Evolutionary conservation across 129 eudicot genomes (phyloP), one percentile per base, ranked within the genome.

Genomic region (Calendula officinalis): DNA sequence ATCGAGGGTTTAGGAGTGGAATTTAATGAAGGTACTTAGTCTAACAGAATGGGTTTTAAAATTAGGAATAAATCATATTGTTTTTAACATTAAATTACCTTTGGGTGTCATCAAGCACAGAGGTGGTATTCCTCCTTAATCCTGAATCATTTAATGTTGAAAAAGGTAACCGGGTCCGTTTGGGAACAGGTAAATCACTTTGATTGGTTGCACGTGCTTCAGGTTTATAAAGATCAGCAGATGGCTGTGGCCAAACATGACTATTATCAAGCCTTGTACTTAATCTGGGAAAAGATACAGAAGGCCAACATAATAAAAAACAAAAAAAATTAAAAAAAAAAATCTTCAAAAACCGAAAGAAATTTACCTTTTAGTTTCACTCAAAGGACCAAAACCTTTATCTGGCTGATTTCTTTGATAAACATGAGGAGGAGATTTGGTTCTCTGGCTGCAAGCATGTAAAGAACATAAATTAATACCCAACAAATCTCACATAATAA

Each of bases 121-220:
- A 33, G 22, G 48, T 61, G 63, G 62, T 40, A 35, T 73, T 75
- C n/a, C 75, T 80, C 60, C 36, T 74, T 62, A 68, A 74, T 49
- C 12, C 79, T 71, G 70, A 75, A 63, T 75, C 83, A 54, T 66
- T 43, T 73, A 82, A 48, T 66, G 80, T 14, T 68, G 51, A 33
- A 66, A 76, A 60, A 47, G 96, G 96, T 73, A 81, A 81, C 81
- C 88, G 81, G 67, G 72, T 83, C 76, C 87, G 81, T 60, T 88
- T 92, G 14, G 75, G 71, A 72, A 64, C 80, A 56, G 96, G 74
- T 50, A 47, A 32, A 75, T 68, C 76, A 41, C 36, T 57, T 60
- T 72, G 73, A 77, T 71, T 84, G 11, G 38, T 66, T 56, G 54
- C 61, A 70, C 68, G 61, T 69, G 56, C 69, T 73, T 81, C 81